These are phyloP conservation scores for Pinus taeda DNA, from an alignment of 75 land plant species.

Conservation along the genomic window DNA sequence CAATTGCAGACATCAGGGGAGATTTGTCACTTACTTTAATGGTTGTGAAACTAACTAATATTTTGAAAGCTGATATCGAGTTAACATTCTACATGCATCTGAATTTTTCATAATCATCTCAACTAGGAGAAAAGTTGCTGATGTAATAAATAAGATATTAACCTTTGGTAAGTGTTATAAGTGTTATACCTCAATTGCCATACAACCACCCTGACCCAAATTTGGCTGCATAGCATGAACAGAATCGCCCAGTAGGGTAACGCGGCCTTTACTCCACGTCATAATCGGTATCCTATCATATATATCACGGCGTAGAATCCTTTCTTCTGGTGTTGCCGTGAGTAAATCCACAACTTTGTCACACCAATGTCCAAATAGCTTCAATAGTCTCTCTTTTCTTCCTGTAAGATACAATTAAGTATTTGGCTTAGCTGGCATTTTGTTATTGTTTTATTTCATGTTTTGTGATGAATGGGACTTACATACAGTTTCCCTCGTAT, in stretches of 20 bases:
- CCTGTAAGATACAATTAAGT: constrained; percentile 30
- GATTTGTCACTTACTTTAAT: no score
- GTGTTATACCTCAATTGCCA: constrained; percentile 91
- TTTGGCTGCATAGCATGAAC: constrained; percentile 98
- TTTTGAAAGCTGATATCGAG: no score
- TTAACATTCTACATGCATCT: no score
- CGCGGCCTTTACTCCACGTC: constrained; percentile 82
- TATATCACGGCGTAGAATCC: constrained; percentile 85
- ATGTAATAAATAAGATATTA: no score
- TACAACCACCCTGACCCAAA: constrained; percentile 96
- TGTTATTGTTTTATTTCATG: no score
- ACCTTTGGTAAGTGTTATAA: background rate
- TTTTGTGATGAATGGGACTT: no score
- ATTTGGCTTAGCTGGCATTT: no score
- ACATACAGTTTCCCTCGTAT: no score
- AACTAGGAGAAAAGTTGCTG: no score
- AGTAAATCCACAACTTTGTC: constrained; percentile 83
- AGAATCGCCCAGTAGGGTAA: constrained; percentile 89
- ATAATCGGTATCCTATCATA: constrained; percentile 78
- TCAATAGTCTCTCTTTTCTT: constrained; percentile 68
- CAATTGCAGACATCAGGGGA: no score
- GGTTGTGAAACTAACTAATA: no score
- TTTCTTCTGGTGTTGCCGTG: constrained; percentile 78
- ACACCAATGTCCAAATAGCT: constrained; percentile 84
- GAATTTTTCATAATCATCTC: no score